phyloP scores from a whole-genome alignment of 2,329 filamentous ascomycete species.

The Daldinia eschscholtzii region DNA sequence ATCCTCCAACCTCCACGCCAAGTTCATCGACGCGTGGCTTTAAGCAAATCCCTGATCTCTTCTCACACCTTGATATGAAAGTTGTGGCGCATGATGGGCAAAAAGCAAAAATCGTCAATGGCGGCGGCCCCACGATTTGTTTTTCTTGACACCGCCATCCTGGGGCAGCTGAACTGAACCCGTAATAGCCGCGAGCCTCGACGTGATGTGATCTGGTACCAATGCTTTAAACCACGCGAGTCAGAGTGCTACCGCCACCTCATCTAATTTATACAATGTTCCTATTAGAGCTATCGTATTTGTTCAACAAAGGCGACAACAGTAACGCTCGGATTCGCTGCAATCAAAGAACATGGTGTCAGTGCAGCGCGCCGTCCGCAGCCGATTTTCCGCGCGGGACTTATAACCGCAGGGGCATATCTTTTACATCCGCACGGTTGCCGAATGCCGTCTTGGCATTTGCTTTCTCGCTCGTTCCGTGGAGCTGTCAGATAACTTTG shows the following conservation, averaged over 20 bases:
- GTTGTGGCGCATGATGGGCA: constrained; percentile 29
- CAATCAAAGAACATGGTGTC: neutral
- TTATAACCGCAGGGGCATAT: constrained; percentile 15
- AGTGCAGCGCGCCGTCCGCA: constrained; percentile 5
- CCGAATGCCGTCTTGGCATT: constrained; percentile 42
- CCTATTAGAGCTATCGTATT: neutral
- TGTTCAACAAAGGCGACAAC: neutral
- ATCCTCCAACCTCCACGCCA: constrained; percentile 24
- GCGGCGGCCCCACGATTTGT: neutral
- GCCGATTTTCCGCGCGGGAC: constrained; percentile 10
- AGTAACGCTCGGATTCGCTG: neutral
- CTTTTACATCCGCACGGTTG: constrained; percentile 18
- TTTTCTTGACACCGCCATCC: constrained; percentile 25
- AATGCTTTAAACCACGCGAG: neutral
- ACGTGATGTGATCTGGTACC: constrained; percentile 1
- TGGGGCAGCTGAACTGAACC: constrained; percentile 20
- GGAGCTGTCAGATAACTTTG: constrained; percentile 11
- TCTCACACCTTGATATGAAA: constrained; percentile 8
- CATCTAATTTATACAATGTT: neutral
- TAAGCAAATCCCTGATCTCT: neutral
- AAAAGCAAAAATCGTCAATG: constrained; percentile 2
- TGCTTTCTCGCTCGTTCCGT: constrained; percentile 16
- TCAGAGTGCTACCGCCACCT: constrained; percentile 1
- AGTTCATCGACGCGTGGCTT: constrained; percentile 28
- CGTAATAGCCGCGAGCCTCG: constrained; percentile 6